Percentiles rank a stretch among this genome's conserved stretches.
Evolutionary conservation across 306 rosid genomes (phyloP).

Genomic region (Lablab purpureus): DNA sequence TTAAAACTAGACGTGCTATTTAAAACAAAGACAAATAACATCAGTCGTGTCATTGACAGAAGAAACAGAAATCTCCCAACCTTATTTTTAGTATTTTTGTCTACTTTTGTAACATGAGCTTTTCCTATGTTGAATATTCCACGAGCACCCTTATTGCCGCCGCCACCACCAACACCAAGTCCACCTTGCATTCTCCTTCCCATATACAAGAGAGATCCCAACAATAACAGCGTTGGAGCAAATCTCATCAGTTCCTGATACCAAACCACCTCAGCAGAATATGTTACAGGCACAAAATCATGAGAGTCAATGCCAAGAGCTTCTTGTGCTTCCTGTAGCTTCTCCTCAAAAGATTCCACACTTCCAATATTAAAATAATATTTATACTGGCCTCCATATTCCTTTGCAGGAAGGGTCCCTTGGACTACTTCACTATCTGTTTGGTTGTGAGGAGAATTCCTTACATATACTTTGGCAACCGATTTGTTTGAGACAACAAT

Average conservation of each 20-base stretch:
- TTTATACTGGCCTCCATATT: constrained; percentile 72
- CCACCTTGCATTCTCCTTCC: constrained; percentile 91
- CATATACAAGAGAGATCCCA: constrained; percentile 73
- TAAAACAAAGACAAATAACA: constrained; percentile 31
- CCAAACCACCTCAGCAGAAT: constrained; percentile 82
- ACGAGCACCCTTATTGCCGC: constrained; percentile 74
- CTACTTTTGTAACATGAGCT: constrained; percentile 85
- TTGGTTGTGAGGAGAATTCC: constrained; percentile 65
- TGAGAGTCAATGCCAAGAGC: constrained; percentile 82
- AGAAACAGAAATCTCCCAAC: constrained; percentile 45
- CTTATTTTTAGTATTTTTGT: constrained; percentile 91
- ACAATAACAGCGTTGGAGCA: constrained; percentile 76
- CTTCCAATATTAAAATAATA: constrained; percentile 92
- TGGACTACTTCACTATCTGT: constrained; percentile 72
- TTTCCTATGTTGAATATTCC: constrained; percentile 96
- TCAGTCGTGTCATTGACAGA: background rate
- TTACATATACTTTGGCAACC: constrained; percentile 88
- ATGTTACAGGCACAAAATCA: constrained; percentile 88
- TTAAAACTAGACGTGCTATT: constrained; percentile 2
- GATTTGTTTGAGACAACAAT: constrained; percentile 90
- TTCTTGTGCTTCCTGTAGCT: constrained; percentile 97
- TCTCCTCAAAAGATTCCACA: constrained; percentile 94
- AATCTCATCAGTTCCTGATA: constrained; percentile 73
- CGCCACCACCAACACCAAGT: constrained; percentile 77
- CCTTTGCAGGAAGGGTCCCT: constrained; percentile 59